These are phyloP conservation scores for Sporobolomyces phaffii DNA, from an alignment of 768 basidiomycete genomes.

Conservation along the genomic window DNA sequence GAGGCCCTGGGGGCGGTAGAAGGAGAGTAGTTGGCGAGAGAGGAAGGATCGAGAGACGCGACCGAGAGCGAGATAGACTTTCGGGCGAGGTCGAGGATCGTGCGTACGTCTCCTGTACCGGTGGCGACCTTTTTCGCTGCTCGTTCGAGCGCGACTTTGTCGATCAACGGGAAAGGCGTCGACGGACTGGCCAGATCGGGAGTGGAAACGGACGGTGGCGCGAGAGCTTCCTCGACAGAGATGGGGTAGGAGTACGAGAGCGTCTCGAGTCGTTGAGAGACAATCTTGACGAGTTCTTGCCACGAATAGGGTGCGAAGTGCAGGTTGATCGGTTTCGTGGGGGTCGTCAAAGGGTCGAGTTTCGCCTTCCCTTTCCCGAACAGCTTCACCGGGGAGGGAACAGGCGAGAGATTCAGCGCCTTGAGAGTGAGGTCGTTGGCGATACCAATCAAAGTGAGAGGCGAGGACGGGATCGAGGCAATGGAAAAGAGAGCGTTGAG, in stretches of 20 bases:
- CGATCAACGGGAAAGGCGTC: conserved; percentile 51
- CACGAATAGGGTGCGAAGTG: conserved; percentile 78
- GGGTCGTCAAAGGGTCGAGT: conserved; percentile 15
- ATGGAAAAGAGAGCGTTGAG: conserved; percentile 64
- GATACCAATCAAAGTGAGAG: conserved; percentile 70
- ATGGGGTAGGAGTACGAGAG: conserved; percentile 46
- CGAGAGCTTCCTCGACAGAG: neutral
- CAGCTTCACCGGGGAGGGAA: conserved; percentile 17
- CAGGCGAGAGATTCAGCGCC: conserved; percentile 47
- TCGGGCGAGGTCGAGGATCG: conserved; percentile 70
- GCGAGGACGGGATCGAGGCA: conserved; percentile 54
- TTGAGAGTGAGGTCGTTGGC: conserved; percentile 84
- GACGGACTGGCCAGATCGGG: neutral
- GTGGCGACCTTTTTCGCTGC: conserved; percentile 74
- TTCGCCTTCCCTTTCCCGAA: conserved; percentile 42
- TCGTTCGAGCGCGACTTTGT: conserved; percentile 59
- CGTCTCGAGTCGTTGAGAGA: conserved; percentile 59
- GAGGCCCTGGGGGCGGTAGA: conserved; percentile 49
- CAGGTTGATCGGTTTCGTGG: conserved; percentile 51
- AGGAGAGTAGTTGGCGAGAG: conserved; percentile 43
- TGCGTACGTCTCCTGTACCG: conserved; percentile 74
- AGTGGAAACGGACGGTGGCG: conserved; percentile 4
- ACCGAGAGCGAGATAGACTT: conserved; percentile 66
- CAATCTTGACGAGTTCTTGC: conserved; percentile 62
- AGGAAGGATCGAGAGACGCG: conserved; percentile 41